These are phyloP conservation scores for Dothistroma pini DNA, from an alignment of 2,329 filamentous ascomycete species.

Conservation along the genomic window DNA sequence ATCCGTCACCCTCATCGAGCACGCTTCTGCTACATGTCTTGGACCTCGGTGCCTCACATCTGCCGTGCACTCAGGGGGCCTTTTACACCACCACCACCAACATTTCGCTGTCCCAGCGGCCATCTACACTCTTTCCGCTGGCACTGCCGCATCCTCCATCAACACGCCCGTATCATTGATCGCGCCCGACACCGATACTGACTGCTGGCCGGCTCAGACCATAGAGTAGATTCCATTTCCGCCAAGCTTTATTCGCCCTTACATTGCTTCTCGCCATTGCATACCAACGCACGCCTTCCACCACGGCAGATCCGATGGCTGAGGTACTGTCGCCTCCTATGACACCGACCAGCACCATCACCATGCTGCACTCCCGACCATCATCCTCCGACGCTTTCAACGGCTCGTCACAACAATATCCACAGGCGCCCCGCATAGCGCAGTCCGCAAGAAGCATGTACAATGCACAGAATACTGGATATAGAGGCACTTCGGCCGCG, in stretches of 20 bases:
- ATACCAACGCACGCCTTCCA: conserved; percentile 12
- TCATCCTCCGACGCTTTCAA: conserved; percentile 48
- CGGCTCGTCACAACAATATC: conserved; percentile 34
- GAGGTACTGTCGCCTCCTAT: conserved; percentile 48
- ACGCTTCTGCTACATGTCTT: conserved; percentile 21
- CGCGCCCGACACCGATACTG: conserved; percentile 23
- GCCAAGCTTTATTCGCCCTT: conserved; percentile 19
- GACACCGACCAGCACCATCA: conserved; percentile 46
- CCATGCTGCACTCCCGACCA: conserved; percentile 46
- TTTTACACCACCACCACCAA: conserved; percentile 9
- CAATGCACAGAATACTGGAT: conserved; percentile 40
- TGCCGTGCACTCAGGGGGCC: conserved; percentile 10
- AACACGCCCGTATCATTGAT: conserved; percentile 18
- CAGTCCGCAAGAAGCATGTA: conserved; percentile 44
- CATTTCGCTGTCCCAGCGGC: conserved; percentile 8
- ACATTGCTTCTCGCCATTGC: conserved; percentile 13
- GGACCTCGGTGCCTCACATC: conserved; percentile 12
- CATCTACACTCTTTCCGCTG: conserved; percentile 11
- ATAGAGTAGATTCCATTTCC: conserved; percentile 21
- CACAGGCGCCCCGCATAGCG: conserved; percentile 37
- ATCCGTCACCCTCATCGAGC: background rate
- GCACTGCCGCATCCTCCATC: conserved; percentile 9
- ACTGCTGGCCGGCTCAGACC: conserved; percentile 33
- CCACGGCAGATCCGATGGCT: conserved; percentile 36
- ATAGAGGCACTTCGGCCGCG: conserved; percentile 41